Evolutionary conservation across 2,329 filamentous ascomycete species (phyloP).

Genomic region (Xylariaceae sp.): DNA sequence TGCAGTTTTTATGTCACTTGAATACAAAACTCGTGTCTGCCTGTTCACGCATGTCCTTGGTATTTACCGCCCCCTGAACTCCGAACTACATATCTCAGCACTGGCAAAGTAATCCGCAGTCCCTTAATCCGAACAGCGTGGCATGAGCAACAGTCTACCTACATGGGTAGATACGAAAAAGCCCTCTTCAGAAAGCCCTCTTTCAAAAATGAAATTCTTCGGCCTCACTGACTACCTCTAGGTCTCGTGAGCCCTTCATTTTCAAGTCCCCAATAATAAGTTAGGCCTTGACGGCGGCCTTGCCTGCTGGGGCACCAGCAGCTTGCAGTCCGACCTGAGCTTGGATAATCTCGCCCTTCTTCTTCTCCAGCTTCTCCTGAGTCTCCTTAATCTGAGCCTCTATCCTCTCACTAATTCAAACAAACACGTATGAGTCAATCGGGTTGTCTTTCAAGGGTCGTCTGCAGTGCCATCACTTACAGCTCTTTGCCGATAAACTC

Average conservation of each 20-base stretch:
- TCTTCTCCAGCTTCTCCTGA: conserved; percentile 53
- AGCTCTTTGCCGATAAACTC: conserved; percentile 94
- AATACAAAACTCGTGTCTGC: not conserved
- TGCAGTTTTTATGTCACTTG: not conserved
- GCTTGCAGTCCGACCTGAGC: conserved; percentile 47
- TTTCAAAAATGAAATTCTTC: not conserved
- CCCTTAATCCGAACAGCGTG: not conserved
- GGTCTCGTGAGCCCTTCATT: not conserved
- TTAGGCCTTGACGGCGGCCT: conserved; percentile 28
- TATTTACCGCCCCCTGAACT: not conserved
- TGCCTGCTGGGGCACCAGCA: conserved; percentile 30
- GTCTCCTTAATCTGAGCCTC: conserved; percentile 51
- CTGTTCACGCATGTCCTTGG: not conserved
- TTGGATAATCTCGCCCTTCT: conserved; percentile 56
- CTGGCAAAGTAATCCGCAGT: not conserved
- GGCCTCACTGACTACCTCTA: not conserved
- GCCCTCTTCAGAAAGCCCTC: no score
- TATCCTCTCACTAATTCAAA: conserved; percentile 24
- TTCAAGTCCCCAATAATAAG: not conserved
- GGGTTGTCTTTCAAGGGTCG: not conserved
- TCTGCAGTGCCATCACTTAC: conserved; percentile 45
- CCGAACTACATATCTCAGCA: not conserved
- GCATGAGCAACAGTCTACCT: not conserved
- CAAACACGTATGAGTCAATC: conserved; percentile 1
- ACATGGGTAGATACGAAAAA: no score